Conservation (phyloP, 768 basidiomycete species). For the Lentinula detonsa region DNA sequence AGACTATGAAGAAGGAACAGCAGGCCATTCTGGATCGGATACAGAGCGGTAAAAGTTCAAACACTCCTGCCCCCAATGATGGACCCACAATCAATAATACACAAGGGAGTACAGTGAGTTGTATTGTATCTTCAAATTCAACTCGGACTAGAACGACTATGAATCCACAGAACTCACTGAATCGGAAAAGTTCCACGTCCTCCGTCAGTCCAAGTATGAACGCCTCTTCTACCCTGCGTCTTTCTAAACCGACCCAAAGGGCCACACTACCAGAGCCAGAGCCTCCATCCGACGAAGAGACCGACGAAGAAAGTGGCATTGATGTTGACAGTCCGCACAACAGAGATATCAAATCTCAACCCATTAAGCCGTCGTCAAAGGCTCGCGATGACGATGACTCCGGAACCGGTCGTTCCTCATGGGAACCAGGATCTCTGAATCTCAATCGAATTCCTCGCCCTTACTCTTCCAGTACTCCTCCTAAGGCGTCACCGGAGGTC, state of each 20-base stretch:
- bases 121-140: not conserved
- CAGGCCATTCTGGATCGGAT: conserved; percentile 3
- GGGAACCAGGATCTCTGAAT: not conserved
- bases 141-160: not conserved
- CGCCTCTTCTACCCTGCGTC: not conserved
- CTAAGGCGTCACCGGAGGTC: conserved; percentile 1
- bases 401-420: not conserved
- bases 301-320: not conserved
- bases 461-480: conserved; percentile 1
- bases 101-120: not conserved
- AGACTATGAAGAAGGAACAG: conserved; percentile 7
- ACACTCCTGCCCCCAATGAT: not conserved
- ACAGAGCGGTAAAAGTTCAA: not conserved
- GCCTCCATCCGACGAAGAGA: not conserved
- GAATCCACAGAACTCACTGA: not conserved
- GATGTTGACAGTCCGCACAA: not conserved
- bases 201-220: not conserved
- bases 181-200: not conserved
- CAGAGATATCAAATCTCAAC: not conserved
- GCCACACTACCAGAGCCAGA: not conserved
- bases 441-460: not conserved
- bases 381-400: not conserved
- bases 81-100: not conserved
- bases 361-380: not conserved
- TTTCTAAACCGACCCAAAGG: conserved; percentile 1